A percentile compares a stretch with the other conserved stretches of the same genome.
Evolutionary conservation across 176 grass and related monocot species (phyloP).

Genomic region (Hyparrhenia diplandra): DNA sequence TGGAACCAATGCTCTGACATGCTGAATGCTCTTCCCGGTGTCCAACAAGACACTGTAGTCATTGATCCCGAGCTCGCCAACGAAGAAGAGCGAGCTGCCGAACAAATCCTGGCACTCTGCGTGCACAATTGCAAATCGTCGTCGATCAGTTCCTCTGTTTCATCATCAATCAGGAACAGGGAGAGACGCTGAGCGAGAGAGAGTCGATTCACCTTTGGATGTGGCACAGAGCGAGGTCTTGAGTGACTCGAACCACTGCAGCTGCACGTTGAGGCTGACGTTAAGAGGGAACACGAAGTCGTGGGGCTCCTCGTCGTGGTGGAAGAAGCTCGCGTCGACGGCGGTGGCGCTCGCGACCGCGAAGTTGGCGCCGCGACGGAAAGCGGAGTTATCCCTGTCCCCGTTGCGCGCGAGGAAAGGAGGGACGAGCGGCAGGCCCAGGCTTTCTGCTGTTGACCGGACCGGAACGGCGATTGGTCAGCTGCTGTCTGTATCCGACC

Average conservation of each 20-base stretch:
- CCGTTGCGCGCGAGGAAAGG: constrained; percentile 1
- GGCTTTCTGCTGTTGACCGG: background rate
- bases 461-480: too few species aligned
- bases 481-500: too few species aligned
- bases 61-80: constrained; percentile 40
- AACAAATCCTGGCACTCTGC: constrained; percentile 31
- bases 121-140: too few species aligned
- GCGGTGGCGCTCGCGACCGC: constrained; percentile 32
- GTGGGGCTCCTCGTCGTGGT: background rate
- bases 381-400: too few species aligned
- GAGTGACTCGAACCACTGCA: constrained; percentile 40
- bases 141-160: too few species aligned
- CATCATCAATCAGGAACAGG: too few species aligned
- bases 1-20: constrained; percentile 26
- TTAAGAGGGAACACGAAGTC: constrained; percentile 12
- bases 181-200: too few species aligned
- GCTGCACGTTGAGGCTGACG: constrained; percentile 31
- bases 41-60: constrained; percentile 28
- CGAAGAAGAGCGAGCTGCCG: constrained; percentile 43
- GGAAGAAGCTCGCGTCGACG: constrained; percentile 29
- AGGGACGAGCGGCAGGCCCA: constrained; percentile 34
- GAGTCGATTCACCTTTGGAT: background rate
- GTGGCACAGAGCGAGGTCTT: constrained; percentile 32
- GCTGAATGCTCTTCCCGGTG: background rate
- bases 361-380: constrained; percentile 34